Evolutionary conservation across 2,329 filamentous ascomycete genomes (phyloP).

Genomic region (Ceratocystis destructans): DNA sequence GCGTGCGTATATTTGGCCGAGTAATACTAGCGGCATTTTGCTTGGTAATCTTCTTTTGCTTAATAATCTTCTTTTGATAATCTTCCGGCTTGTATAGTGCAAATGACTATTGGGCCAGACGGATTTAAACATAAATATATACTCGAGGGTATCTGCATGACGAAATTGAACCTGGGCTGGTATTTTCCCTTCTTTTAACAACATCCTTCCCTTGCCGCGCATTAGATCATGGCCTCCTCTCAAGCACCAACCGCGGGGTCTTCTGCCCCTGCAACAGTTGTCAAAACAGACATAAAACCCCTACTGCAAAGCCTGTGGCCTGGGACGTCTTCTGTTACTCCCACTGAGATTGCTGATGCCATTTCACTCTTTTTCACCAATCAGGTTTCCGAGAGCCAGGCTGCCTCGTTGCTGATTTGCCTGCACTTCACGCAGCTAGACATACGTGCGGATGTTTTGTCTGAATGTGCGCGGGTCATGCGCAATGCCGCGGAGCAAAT

Average conservation of each 20-base stretch:
- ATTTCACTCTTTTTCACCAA: constrained; percentile 87
- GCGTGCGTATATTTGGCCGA: neutral
- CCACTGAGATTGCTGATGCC: constrained; percentile 76
- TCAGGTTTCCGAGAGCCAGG: constrained; percentile 74
- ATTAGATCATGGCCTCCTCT: constrained; percentile 18
- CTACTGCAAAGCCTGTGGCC: constrained; percentile 63
- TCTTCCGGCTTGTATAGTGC: too few species aligned
- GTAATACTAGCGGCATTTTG: too few species aligned
- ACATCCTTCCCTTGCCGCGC: neutral
- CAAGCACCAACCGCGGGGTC: constrained; percentile 30
- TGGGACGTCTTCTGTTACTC: constrained; percentile 42
- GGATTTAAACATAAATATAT: neutral
- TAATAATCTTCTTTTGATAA: too few species aligned
- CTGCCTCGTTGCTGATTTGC: constrained; percentile 73
- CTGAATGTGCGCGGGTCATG: constrained; percentile 74
- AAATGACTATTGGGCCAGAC: too few species aligned
- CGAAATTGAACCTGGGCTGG: neutral
- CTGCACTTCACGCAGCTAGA: constrained; percentile 86
- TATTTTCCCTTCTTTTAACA: neutral
- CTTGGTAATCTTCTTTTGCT: too few species aligned
- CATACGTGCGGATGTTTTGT: constrained; percentile 69
- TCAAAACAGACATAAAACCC: constrained; percentile 48
- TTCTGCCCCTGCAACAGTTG: constrained; percentile 26
- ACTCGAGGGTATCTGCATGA: neutral
- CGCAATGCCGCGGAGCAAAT: constrained; percentile 61